These are phyloP conservation scores for Fonsecaea multimorphosa DNA, from an alignment of 2,329 filamentous ascomycete species.

Conservation along the genomic window DNA sequence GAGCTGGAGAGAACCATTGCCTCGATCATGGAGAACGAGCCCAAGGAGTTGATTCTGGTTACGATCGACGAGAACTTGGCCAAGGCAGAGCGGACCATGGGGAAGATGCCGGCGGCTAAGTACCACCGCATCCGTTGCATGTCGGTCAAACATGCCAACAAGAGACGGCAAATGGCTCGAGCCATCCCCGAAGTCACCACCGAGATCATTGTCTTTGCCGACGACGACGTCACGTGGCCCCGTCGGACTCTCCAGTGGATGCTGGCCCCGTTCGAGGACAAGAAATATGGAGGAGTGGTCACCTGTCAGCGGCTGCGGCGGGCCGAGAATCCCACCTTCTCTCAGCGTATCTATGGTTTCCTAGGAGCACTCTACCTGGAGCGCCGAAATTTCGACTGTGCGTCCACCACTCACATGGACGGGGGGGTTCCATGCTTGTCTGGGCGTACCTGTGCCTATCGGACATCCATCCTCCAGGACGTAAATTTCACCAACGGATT, in stretches of 20 bases:
- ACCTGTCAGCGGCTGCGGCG: constrained; percentile 87
- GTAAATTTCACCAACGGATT: constrained; percentile 86
- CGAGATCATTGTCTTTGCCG: constrained; percentile 85
- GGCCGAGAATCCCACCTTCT: constrained; percentile 64
- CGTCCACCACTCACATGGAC: constrained; percentile 91
- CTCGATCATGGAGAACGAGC: constrained; percentile 58
- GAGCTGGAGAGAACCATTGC: constrained; percentile 81
- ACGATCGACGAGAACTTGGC: constrained; percentile 81
- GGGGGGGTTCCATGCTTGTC: constrained; percentile 97
- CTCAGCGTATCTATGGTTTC: constrained; percentile 79
- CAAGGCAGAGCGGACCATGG: constrained; percentile 68
- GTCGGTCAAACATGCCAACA: constrained; percentile 85
- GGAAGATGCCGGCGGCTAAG: constrained; percentile 52
- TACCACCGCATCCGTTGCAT: constrained; percentile 39
- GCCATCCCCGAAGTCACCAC: constrained; percentile 86
- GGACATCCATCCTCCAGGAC: constrained; percentile 83
- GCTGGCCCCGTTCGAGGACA: constrained; percentile 86
- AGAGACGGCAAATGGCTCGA: constrained; percentile 89
- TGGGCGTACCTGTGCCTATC: constrained; percentile 89
- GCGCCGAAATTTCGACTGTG: constrained; percentile 94
- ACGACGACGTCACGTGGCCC: constrained; percentile 96
- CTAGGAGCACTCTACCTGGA: constrained; percentile 91
- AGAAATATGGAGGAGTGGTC: constrained; percentile 82
- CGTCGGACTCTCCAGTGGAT: constrained; percentile 87
- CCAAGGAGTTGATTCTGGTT: constrained; percentile 78